Base-by-base conservation (phyloP, 2,329 filamentous ascomycete species). In the Amylocarpus encephaloides region DNA sequence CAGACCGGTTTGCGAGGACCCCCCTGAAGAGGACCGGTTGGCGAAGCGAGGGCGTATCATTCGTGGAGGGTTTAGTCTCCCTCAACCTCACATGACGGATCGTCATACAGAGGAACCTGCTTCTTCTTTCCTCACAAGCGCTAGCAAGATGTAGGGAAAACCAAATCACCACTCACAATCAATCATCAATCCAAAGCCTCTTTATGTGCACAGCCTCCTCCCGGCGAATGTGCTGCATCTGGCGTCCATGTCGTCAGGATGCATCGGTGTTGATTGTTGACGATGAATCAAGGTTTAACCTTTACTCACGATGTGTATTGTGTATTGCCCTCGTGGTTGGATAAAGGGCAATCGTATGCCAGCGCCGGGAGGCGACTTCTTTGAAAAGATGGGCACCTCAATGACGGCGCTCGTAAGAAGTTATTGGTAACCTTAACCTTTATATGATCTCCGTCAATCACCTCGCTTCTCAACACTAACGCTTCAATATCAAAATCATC, bases 351-450 rank as follows among this genome's bases (percentile, higher is more conserved):
- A 18, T 13, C 42, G 32, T 40, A 45, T 48, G 50, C 49, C 43
- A 45, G 41, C 51, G 32, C 49, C 48, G 36, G 36, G 52, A 57
- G 56, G 58, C 56, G 50, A 58, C 49, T 61, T 59, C 59, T 61
- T 59, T 54, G 16, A 45, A 56, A 56, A 59, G 56, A 63, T 61
- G 62, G 60, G 49, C 55, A 60, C 53, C 57, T 51, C 56, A 53
- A 52, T 51, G 49, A 55, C 43, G 22, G 46, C 38, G 32, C 50
- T 51, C 43, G 43, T 46, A 46, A 36, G 43, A 46, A 46, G 50
- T 13, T 54, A 51, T 48, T 52, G 44, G 47, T 61, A n/a, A n/a
- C n/a, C n/a, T n/a, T n/a, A n/a, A n/a, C n/a, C n/a, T n/a, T n/a
- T n/a, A 56, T 58, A 54, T 56, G 56, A 52, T 55, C 48, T 47